Evolutionary conservation across 2,329 filamentous ascomycete genomes (phyloP).

Genomic region (Xylariaceae sp.): DNA sequence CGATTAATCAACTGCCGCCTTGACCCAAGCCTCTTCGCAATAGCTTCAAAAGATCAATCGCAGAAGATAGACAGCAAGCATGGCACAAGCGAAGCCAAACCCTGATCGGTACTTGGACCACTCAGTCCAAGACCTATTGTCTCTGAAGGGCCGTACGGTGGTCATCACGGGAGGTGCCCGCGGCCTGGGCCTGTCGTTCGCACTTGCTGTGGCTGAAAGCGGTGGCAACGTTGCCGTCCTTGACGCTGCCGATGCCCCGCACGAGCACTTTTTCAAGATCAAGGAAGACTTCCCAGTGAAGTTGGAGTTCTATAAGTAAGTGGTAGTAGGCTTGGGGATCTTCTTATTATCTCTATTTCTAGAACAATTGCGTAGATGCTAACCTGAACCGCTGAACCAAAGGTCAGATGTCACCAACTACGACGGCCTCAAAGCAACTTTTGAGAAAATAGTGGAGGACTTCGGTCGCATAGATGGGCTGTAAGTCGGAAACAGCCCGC

Average conservation of each 20-base stretch:
- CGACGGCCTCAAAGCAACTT: no score
- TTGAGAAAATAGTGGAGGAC: no score
- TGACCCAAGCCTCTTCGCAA: no score
- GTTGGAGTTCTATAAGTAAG: conserved; percentile 8
- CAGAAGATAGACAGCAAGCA: conserved; percentile 1
- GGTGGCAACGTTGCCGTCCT: conserved; percentile 6
- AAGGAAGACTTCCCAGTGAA: conserved; percentile 9
- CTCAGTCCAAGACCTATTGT: conserved; percentile 9
- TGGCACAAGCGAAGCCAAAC: neutral
- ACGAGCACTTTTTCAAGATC: conserved; percentile 11
- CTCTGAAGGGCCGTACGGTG: conserved; percentile 7
- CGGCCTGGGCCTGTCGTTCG: conserved; percentile 5
- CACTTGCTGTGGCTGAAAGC: conserved; percentile 5
- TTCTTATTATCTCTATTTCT: neutral
- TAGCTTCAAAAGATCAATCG: no score
- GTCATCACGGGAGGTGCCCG: conserved; percentile 7
- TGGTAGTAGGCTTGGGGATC: neutral
- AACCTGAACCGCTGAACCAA: neutral
- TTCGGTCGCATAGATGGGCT: no score
- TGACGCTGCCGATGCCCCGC: conserved; percentile 6
- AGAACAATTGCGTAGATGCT: no score
- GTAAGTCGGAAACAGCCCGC: no score
- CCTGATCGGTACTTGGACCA: conserved; percentile 8
- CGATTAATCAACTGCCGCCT: no score
- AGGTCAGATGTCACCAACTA: conserved; percentile 6